Evolutionary conservation across 352 stramenopile genomes (phyloP).

Genomic region (Lagenidium giganteum): DNA sequence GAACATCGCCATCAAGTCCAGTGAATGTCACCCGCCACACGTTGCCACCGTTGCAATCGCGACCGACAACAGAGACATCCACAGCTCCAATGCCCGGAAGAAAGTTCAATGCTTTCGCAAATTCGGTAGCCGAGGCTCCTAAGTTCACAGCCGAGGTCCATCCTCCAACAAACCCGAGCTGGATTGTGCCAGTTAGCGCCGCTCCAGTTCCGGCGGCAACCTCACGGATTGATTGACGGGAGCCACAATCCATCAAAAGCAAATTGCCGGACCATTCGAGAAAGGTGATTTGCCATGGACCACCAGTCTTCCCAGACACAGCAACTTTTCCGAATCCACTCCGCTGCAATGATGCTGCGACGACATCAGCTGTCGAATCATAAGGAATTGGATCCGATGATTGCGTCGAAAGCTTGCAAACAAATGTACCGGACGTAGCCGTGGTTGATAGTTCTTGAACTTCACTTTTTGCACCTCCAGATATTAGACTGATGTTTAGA

Average conservation of each 20-base stretch:
- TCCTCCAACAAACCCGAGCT: conserved; percentile 20
- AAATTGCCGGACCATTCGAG: conserved; percentile 37
- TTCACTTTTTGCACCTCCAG: conserved; percentile 30
- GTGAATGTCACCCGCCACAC: conserved; percentile 47
- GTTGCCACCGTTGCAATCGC: conserved; percentile 22
- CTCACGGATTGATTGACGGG: conserved; percentile 32
- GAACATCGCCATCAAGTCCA: conserved; percentile 19
- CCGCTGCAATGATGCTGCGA: conserved; percentile 21
- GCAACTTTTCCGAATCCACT: conserved; percentile 22
- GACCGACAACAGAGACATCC: conserved; percentile 11
- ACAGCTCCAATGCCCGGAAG: conserved; percentile 20
- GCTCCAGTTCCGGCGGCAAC: conserved; percentile 25
- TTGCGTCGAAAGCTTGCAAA: conserved; percentile 10
- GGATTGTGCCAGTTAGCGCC: conserved; percentile 27
- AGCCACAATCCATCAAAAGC: conserved; percentile 25
- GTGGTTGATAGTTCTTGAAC: conserved; percentile 31
- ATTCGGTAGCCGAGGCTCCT: conserved; percentile 17
- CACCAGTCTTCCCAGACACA: conserved; percentile 12
- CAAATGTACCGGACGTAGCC: conserved; percentile 33
- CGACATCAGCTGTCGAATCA: conserved; percentile 14
- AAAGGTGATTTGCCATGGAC: conserved; percentile 37
- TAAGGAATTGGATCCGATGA: conserved; percentile 20
- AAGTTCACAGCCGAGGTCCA: conserved; percentile 22
- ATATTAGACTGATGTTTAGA: conserved; percentile 11
- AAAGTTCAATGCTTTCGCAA: conserved; percentile 26